Evolutionary conservation across 371 early-diverging fungal species (phyloP), one percentile per base, ranked within the genome.

Genomic region (Blakeslea trispora): DNA sequence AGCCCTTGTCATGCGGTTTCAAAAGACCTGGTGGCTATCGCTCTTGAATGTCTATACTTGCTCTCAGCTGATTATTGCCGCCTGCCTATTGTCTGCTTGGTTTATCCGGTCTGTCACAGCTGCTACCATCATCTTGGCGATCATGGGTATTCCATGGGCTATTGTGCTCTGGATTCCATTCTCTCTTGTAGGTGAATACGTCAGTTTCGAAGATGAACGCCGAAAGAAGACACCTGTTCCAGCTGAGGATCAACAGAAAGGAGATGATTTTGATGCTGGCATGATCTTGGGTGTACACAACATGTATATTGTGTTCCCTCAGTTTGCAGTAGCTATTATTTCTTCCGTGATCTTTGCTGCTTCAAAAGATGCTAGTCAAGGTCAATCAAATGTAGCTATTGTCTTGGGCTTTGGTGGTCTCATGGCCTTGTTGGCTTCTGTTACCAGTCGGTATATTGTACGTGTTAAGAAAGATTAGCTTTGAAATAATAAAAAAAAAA

Each of bases 161-260:
- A 75, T 89, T 15, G 82, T 83, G 5, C 69, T 84, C 45, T 92
- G 91, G 91, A 79, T 89, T 15, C 93, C 93, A 0, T 90, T 90
- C 66, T 81, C 91, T 0, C 71, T 92, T 24, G 77, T 92, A 1
- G 91, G 91, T 18, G 89, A 91, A 57, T 85, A 75, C 54, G 78
- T 91, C 28, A 75, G 73, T 35, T 69, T 53, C 37, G 79, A 77
- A 59, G 76, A 77, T 48, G 71, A 72, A n/a, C 56, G 55, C 5
- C 63, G 74, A 8, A 50, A 55, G n/a, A 32, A 52, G 45, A 34
- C 52, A 11, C 18, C 18, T 21, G 8, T 39, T n/a, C 48, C 35
- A 19, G 40, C 42, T 9, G 64, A 59, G 35, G 46, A 62, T 11
- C 58, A 57, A 10, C 50, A 56, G 19, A 37, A 37, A 14, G 37